A percentile compares a stretch with the other conserved stretches of the same genome.
These are phyloP conservation scores for Pyracantha coccinea DNA, from an alignment of 331 rosid species.

Conservation along the genomic window DNA sequence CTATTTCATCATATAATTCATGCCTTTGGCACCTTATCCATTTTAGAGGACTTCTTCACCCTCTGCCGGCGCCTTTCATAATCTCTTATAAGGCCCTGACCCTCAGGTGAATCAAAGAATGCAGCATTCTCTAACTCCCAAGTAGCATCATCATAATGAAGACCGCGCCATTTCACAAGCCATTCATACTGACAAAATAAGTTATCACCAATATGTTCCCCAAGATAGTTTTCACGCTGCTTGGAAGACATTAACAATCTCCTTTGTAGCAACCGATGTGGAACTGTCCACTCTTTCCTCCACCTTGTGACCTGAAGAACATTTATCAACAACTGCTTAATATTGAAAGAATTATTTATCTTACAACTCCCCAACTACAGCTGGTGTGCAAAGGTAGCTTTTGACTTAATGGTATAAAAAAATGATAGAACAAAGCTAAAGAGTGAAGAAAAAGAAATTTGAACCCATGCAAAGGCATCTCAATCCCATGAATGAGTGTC, in stretches of 20 bases:
- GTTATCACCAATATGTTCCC: slow-evolving; percentile 24
- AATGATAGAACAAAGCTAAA: not conserved
- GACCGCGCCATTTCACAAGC: slow-evolving; percentile 76
- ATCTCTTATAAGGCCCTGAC: slow-evolving; percentile 36
- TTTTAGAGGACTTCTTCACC: slow-evolving; percentile 22
- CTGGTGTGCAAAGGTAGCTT: not conserved
- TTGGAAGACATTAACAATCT: slow-evolving; percentile 27
- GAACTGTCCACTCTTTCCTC: slow-evolving; percentile 54
- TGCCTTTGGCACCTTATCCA: slow-evolving; percentile 29
- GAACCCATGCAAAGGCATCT: not conserved
- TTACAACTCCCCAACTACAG: not conserved
- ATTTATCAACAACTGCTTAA: not conserved
- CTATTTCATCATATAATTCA: not conserved
- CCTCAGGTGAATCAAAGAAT: slow-evolving; percentile 36
- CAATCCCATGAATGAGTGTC: not conserved
- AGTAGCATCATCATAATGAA: slow-evolving; percentile 53
- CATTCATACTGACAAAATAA: slow-evolving; percentile 36
- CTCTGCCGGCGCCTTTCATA: slow-evolving; percentile 42
- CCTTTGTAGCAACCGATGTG: slow-evolving; percentile 55
- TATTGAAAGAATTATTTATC: not conserved
- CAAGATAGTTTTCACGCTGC: slow-evolving; percentile 18
- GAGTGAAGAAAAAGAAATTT: not conserved
- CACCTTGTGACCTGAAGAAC: slow-evolving; percentile 30
- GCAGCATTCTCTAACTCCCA: slow-evolving; percentile 65
- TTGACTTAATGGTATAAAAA: not conserved